Evolutionary conservation across 371 early-diverging fungal species (phyloP).

Genomic region (Rhizopus sp.): DNA sequence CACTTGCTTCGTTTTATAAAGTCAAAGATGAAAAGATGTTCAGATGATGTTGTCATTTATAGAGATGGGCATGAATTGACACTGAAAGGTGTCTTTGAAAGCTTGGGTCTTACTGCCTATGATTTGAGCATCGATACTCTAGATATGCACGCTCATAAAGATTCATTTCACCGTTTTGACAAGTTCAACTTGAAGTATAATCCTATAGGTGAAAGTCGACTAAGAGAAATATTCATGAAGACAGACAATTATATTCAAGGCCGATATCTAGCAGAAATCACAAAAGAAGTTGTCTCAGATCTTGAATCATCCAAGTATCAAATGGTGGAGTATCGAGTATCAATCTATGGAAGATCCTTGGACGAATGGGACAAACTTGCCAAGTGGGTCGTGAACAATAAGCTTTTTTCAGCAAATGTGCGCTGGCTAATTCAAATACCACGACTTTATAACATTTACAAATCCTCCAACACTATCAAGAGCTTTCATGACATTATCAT

Average conservation of each 20-base stretch:
- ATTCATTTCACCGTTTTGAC: constrained; percentile 93
- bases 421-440: constrained; percentile 98
- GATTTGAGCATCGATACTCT: constrained; percentile 96
- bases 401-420: constrained; percentile 89
- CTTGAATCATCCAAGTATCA: constrained; percentile 96
- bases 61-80: constrained; percentile 76
- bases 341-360: constrained; percentile 85
- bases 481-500: constrained; percentile 83
- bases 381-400: constrained; percentile 94
- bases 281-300: constrained; percentile 93
- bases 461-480: constrained; percentile 61
- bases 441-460: constrained; percentile 93
- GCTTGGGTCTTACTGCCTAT: constrained; percentile 94
- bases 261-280: constrained; percentile 92
- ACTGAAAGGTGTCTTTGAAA: constrained; percentile 84
- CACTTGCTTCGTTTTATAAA: constrained; percentile 98
- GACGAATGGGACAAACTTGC: constrained; percentile 96
- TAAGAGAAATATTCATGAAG: constrained; percentile 93
- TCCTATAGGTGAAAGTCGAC: constrained; percentile 81
- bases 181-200: constrained; percentile 98
- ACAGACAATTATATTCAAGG: constrained; percentile 96
- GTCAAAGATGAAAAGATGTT: constrained; percentile 84
- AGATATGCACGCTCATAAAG: constrained; percentile 95
- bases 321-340: constrained; percentile 92
- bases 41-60: constrained; percentile 78